Base-by-base conservation (phyloP, 192 early-diverging fungal genomes). In the Pecoramyces ruminantium region DNA sequence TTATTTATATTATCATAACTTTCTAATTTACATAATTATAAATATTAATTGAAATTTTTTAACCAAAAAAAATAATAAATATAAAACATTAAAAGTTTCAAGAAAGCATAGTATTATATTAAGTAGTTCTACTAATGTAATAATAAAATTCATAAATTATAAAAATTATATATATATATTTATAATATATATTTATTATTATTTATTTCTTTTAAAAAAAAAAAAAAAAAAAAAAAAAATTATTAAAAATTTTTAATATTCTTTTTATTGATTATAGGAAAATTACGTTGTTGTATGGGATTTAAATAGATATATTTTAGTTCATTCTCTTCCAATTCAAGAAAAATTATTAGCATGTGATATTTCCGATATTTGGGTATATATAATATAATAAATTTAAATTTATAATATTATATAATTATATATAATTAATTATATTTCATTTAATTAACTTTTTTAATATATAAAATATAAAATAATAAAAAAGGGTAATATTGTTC, bases 231-330 rank as follows among this genome's bases (percentile, higher is more conserved):
- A 34, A 6, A 34, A 34, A 34, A 34, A 34, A 34, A 34, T 6
- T 34, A 34, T 6, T 11, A 34, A 34, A 34, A 34, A n/a, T n/a
- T n/a, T n/a, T n/a, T n/a, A n/a, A n/a, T n/a, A n/a, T n/a, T n/a
- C n/a, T n/a, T n/a, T n/a, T n/a, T n/a, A 8, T 34, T 21, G 2
- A 17, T 80, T 79, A 18, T 78, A 92, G 86, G 91, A 92, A 82
- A 86, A 87, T 82, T 89, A 87, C 28, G 88, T 86, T 14, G 88
- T 92, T 78, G 80, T 92, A 13, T 92, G 91, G 91, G 91, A 92
- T 83, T 81, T 92, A 58, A 92, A 92, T 38, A 85, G 91, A 79
- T 83, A 86, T 83, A 88, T 86, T 29, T 92, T 90, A 81, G 90
- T 92, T 29, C 85, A 88, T n/a, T 87, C 88, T 25, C 78, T 92